A percentile compares a stretch with the other conserved stretches of the same genome.
These are phyloP conservation scores for Lenwebbia sp. DNA, from an alignment of 345 rosid genomes.

Conservation along the genomic window DNA sequence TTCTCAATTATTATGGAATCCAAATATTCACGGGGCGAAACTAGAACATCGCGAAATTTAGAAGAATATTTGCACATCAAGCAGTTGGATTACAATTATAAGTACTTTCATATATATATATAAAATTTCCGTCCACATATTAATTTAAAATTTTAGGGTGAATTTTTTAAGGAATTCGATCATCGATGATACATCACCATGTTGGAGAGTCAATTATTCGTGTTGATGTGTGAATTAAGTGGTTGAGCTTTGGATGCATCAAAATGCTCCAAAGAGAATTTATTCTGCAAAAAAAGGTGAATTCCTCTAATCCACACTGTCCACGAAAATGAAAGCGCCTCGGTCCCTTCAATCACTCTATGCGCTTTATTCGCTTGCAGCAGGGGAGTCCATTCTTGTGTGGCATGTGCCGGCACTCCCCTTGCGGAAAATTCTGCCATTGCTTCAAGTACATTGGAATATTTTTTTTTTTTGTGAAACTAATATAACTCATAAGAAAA, in stretches of 20 bases:
- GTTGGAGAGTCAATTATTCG: background rate
- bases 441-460: fast-evolving
- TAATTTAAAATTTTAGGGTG: background rate
- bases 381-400: background rate
- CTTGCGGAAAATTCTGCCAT: background rate
- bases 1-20: background rate
- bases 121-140: background rate
- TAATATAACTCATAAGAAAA: background rate
- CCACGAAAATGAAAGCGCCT: background rate
- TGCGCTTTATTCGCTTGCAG: background rate
- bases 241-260: background rate
- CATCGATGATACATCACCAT: background rate
- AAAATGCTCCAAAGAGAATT: background rate
- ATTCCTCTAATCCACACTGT: background rate
- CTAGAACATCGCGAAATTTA: background rate
- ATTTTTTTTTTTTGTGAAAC: background rate
- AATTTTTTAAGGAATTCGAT: background rate
- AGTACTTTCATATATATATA: background rate
- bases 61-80: background rate
- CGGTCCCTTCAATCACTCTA: background rate
- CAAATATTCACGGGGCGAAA: too few relatives aligned
- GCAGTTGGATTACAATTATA: background rate
- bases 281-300: background rate
- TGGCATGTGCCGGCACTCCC: background rate
- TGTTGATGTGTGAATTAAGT: background rate